Evolutionary conservation across 495 filamentous ascomycete genomes (phyloP), one percentile per base, ranked within the genome.

Genomic region (Penicillium diatomitis): DNA sequence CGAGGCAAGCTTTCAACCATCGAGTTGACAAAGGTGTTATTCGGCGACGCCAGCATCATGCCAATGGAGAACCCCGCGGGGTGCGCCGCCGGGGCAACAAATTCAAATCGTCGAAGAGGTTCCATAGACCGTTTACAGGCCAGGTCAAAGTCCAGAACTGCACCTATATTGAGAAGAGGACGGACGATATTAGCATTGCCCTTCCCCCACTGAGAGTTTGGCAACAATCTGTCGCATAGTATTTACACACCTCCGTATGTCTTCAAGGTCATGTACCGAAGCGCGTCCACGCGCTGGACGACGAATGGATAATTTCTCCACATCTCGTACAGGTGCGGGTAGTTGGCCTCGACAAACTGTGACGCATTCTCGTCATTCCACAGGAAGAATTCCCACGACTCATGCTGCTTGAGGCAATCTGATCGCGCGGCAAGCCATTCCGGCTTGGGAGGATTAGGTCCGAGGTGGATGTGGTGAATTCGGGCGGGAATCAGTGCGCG

Each of bases 231-330:
- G 27, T n/a, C 5, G 10, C 28, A 41, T 0, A 6, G 5, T 40
- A 6, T 2, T n/a, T 10, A 41, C 40, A 3, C 6, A 42, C 40
- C 40, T 7, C 40, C 40, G 8, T 42, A 30, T 8, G 29, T 42
- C 28, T 42, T 30, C 29, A 42, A 30, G 2, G 40, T 10, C 40
- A 42, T 42, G 8, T 42, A 42, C 10, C 40, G 40, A 3, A 42
- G 40, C 29, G 40, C 40, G 8, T 42, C 40, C 2, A 42, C 29
- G 20, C 40, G 40, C 32, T 42, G 40, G 4, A 42, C 40, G 28
- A 42, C 32, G 29, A 42, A 42, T n/a, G 40, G 40, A 31, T 42
- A 42, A n/a, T n/a, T 42, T n/a, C n/a, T 32, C 40, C 40, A 42
- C 40, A 42, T 42, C 4, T 42, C 40, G 20, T 32, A 42, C n/a